Evolutionary conservation across 1,284 basidiomycete species (phyloP).

Genomic region (Papiliotrema fonsecae): DNA sequence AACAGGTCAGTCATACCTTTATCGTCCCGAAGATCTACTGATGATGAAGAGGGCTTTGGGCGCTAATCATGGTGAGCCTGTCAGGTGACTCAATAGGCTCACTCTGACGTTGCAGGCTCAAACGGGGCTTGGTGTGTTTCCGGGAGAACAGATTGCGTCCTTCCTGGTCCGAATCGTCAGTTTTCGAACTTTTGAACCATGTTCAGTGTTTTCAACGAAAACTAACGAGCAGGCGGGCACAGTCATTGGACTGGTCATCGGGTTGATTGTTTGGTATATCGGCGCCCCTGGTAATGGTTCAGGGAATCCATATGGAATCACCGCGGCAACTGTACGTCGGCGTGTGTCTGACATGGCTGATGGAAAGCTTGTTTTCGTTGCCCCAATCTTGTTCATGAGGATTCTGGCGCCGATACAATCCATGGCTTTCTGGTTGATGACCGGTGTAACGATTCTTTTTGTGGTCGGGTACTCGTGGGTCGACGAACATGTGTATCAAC

Average conservation of each 20-base stretch:
- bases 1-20: conserved; percentile 19
- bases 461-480: conserved; percentile 60
- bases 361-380: conserved; percentile 50
- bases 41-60: conserved; percentile 53
- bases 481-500: conserved; percentile 53
- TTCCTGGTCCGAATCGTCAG: conserved; percentile 52
- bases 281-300: conserved; percentile 52
- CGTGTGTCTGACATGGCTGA: neutral
- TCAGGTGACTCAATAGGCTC: neutral
- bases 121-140: conserved; percentile 59
- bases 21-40: neutral
- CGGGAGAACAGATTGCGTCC: conserved; percentile 59
- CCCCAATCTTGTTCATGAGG: conserved; percentile 57
- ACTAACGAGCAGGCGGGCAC: conserved; percentile 46
- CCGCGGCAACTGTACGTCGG: conserved; percentile 54
- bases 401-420: conserved; percentile 52
- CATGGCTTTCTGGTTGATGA: conserved; percentile 44
- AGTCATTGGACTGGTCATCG: conserved; percentile 50
- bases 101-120: conserved; percentile 49
- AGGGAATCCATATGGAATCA: conserved; percentile 60
- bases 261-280: conserved; percentile 57
- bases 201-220: no score
- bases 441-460: conserved; percentile 35
- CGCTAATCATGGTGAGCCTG: conserved; percentile 55
- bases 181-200: neutral